Percentiles rank a stretch among this genome's conserved stretches.
phyloP scores from a whole-genome alignment of 75 land plant genomes.

The Picea glauca region DNA sequence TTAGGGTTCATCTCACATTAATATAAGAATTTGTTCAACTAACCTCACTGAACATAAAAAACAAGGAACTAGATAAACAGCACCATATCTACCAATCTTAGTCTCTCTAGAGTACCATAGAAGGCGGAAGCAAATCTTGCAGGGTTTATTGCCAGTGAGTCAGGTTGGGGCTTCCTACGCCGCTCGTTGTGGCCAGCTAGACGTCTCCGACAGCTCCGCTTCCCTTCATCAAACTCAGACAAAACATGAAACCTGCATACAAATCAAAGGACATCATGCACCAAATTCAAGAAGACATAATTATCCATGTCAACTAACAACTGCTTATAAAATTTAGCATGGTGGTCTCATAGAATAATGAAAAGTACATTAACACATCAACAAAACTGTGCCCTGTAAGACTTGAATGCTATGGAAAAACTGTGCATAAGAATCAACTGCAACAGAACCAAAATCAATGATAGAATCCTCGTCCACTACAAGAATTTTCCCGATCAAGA shows the following conservation, averaged over 20 bases:
- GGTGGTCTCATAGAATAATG: not conserved
- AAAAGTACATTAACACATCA: not conserved
- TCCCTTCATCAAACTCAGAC: constrained; percentile 79
- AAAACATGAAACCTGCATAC: constrained; percentile 67
- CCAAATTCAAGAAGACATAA: not conserved
- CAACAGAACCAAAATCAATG: not conserved
- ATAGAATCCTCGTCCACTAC: not conserved
- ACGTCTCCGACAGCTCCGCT: constrained; percentile 90
- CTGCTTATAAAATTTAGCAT: not conserved
- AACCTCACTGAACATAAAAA: not conserved
- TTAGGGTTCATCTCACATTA: not conserved
- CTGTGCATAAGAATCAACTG: not conserved
- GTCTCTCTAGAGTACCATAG: constrained; percentile 25
- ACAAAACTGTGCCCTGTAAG: too few relatives aligned
- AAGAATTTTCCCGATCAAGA: too few relatives aligned
- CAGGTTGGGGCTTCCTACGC: constrained; percentile 74
- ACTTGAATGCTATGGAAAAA: not conserved
- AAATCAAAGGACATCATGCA: not conserved
- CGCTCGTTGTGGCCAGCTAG: constrained; percentile 82
- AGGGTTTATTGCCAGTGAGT: constrained; percentile 22
- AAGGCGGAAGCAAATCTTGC: constrained; percentile 34
- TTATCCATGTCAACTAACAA: not conserved
- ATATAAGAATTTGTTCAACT: not conserved
- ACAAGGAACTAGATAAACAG: not conserved
- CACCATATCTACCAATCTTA: not conserved